These are phyloP conservation scores for Eucalyptus victrix DNA, from an alignment of 345 rosid species.

Conservation along the genomic window DNA sequence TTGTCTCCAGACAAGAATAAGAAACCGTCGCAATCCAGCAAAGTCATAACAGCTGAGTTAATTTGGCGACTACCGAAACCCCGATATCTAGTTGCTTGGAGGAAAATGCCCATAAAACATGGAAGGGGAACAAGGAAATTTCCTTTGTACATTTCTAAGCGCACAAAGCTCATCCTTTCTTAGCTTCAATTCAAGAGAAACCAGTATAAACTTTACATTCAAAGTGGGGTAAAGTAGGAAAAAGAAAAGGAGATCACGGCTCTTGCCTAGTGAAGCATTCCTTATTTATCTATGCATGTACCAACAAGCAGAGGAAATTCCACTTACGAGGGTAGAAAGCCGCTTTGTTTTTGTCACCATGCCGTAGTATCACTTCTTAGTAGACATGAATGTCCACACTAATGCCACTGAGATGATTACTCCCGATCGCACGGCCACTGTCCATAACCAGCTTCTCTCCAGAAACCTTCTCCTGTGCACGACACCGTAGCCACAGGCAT, in stretches of 20 bases:
- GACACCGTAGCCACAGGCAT: constrained; percentile 55
- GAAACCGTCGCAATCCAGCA: background rate
- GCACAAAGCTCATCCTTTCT: background rate
- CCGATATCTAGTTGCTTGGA: background rate
- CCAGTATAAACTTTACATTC: background rate
- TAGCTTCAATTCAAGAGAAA: background rate
- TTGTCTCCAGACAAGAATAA: background rate
- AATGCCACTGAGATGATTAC: constrained; percentile 43
- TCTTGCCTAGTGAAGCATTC: background rate
- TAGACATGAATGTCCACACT: constrained; percentile 79
- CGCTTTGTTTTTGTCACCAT: background rate
- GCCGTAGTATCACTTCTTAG: constrained; percentile 12
- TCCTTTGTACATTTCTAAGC: background rate
- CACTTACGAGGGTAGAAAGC: background rate
- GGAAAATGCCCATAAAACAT: background rate
- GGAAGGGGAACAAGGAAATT: background rate
- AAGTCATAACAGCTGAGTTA: background rate
- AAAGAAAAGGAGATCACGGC: background rate
- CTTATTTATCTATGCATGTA: background rate
- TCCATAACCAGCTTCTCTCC: constrained; percentile 20
- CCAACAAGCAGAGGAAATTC: background rate
- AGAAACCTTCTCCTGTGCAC: constrained; percentile 37
- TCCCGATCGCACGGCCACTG: constrained; percentile 16
- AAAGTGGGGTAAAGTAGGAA: background rate
- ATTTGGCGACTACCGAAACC: background rate